Evolutionary conservation across 768 basidiomycete genomes (phyloP), one percentile per base, ranked within the genome.

Genomic region (Russula lepida): DNA sequence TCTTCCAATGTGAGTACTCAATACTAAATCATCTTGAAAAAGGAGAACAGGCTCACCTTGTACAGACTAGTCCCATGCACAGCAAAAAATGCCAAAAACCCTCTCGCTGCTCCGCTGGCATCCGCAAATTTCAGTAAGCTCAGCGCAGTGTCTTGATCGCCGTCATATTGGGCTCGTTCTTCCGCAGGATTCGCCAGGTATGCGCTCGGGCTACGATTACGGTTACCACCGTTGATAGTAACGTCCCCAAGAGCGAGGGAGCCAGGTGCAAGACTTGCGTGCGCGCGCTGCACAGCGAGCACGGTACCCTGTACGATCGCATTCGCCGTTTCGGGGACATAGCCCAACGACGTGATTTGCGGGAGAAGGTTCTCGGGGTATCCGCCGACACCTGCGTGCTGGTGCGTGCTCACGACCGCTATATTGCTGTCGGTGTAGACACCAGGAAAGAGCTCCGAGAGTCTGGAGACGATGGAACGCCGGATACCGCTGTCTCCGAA

Each of bases 1-100:
- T 92, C 86, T 89, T 64, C 28, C 21, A 6, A 46, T 21, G 11
- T 11, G 35, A 41, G 27, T 17, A 15, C 28, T 37, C 33, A 6
- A 28, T 8, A 12, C 28, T 27, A 49, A n/a, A 7, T 49, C 30
- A 23, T 43, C 32, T 12, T 15, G 2, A 51, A 23, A 43, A 37
- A 21, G 46, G 21, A 37, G 12, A 33, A 19, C 7, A 7, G 12
- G 59, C 69, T 25, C 64, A 88, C 89, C 74, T 84, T 78, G 67
- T 89, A 90, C n/a, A 89, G 66, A 64, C 86, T 88, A 17, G 88
- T 91, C 1, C 88, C 87, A 71, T 91, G 89, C 0, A 91, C 88
- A 0, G 88, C 75, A 70, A 85, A 90, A 73, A 86, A 89, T 70
- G 82, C 86, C 65, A 89, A 69, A 67, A 90, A 78, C 2, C 89